These are phyloP conservation scores for Rosellinia necatrix DNA, from an alignment of 2,329 filamentous ascomycete species.

Conservation along the genomic window DNA sequence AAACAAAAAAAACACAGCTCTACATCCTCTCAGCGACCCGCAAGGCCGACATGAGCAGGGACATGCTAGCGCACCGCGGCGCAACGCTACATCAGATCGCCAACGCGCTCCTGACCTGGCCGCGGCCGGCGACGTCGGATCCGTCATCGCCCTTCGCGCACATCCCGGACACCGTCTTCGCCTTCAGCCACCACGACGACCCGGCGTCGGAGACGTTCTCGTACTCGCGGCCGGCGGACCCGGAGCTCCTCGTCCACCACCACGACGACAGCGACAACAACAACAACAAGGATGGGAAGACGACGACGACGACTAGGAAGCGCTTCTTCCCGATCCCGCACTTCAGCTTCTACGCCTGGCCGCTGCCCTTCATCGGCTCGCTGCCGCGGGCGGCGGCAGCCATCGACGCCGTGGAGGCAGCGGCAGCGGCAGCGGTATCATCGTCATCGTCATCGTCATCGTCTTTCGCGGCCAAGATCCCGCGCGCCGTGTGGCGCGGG, in stretches of 20 bases:
- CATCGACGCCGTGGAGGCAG: constrained; percentile 46
- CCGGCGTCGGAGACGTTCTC: constrained; percentile 50
- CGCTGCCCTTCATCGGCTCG: constrained; percentile 54
- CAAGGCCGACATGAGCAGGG: constrained; percentile 46
- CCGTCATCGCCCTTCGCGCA: constrained; percentile 18
- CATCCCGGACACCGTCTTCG: constrained; percentile 54
- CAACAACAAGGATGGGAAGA: too few species aligned
- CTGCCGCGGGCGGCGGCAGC: constrained; percentile 45
- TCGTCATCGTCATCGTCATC: too few species aligned
- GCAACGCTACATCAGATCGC: constrained; percentile 60
- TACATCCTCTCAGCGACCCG: constrained; percentile 51
- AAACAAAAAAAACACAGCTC: constrained; percentile 41
- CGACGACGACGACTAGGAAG: constrained; percentile 8
- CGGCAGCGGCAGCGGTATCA: too few species aligned
- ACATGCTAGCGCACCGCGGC: constrained; percentile 54
- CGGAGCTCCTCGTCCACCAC: too few species aligned
- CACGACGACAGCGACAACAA: too few species aligned
- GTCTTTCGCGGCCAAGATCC: constrained; percentile 32
- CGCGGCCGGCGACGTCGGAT: constrained; percentile 29
- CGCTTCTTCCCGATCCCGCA: constrained; percentile 57
- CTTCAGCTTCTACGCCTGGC: constrained; percentile 61
- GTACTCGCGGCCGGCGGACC: constrained; percentile 52
- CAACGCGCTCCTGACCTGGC: constrained; percentile 56
- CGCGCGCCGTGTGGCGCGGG: constrained; percentile 55
- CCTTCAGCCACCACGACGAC: constrained; percentile 57